These are phyloP conservation scores for Rhododendron molle DNA, from an alignment of 148 eudicot genomes.

Conservation along the genomic window DNA sequence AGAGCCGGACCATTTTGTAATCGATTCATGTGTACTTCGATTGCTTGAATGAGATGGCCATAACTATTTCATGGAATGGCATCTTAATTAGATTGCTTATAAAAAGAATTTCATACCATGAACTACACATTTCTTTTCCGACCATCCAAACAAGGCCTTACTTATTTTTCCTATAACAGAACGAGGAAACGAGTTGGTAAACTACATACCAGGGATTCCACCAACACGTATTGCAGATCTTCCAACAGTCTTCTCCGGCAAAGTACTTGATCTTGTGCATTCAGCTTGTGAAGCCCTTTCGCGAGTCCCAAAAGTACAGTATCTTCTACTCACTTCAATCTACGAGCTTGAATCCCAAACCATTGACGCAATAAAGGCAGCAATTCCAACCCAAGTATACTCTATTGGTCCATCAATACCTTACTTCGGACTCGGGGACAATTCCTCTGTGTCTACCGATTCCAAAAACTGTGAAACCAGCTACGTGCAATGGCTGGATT, in stretches of 20 bases:
- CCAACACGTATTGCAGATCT: slow-evolving; percentile 40
- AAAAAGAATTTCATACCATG: background rate
- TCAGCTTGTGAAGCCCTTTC: slow-evolving; percentile 19
- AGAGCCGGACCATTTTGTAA: background rate
- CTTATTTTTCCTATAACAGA: slow-evolving; percentile 11
- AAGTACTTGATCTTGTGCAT: slow-evolving; percentile 16
- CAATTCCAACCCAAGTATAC: background rate
- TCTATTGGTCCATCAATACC: slow-evolving; percentile 32
- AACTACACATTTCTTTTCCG: background rate
- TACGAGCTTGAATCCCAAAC: slow-evolving; percentile 21
- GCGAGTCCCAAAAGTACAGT: slow-evolving; percentile 31
- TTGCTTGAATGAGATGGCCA: too few species aligned
- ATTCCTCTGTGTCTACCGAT: background rate
- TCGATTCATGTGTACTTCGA: background rate
- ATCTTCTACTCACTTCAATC: slow-evolving; percentile 13
- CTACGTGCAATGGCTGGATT: slow-evolving; percentile 41
- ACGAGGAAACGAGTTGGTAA: slow-evolving; percentile 33
- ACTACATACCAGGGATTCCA: slow-evolving; percentile 58
- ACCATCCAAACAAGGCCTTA: background rate
- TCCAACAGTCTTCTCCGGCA: slow-evolving; percentile 34
- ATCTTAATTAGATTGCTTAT: background rate
- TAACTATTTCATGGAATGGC: too few species aligned
- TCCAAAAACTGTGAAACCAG: background rate
- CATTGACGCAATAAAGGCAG: slow-evolving; percentile 14
- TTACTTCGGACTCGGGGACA: slow-evolving; percentile 22